Base-by-base conservation (phyloP, 371 early-diverging fungal species). In the Rhizopus delemar region DNA sequence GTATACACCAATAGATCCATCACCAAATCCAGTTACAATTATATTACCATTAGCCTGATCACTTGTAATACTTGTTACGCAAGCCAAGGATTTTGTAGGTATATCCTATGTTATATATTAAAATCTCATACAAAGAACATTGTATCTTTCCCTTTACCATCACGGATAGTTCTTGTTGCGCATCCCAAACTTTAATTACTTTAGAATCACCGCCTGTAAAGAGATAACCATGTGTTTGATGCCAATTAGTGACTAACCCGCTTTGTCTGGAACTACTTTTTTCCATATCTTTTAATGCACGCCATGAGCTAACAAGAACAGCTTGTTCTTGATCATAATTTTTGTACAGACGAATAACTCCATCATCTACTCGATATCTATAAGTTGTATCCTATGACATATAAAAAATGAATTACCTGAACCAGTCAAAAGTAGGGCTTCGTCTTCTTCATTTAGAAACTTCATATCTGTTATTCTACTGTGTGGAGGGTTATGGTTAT, bases 361-460 rank as follows among this genome's bases (percentile, higher is more conserved):
- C 94, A 66, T 93, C 93, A 72, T 89, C 91, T 78, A 58, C 16
- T 33, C 41, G 4, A 43, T 15, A 36, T 36, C 28, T 31, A 22
- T 13, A 48, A 48, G 12, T n/a, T 33, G 36, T 34, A n/a, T 51
- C 34, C 29, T 12, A 8, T 22, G 22, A 1, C 22, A 38, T 4
- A 43, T 6, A 12, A 36, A 41, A 5, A 33, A 2, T 31, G 22
- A 41, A 13, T 45, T 79, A 87, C 89, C 87, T 63, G 92, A 88
- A 11, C 87, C 96, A 5, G 87, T 89, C 48, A 93, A 65, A 51
- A 97, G 75, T 70, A 94, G 69, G 8, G 92, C 87, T 32, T 86
- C 79, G 61, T 94, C 94, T 45, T 93, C 90, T 69, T 96, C 95
- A 69, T 98, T 97, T 22, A 97, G 84, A 58, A 95, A 87, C 49